phyloP scores from a whole-genome alignment of 2,329 filamentous ascomycete species.

The Sporothrix globosa region DNA sequence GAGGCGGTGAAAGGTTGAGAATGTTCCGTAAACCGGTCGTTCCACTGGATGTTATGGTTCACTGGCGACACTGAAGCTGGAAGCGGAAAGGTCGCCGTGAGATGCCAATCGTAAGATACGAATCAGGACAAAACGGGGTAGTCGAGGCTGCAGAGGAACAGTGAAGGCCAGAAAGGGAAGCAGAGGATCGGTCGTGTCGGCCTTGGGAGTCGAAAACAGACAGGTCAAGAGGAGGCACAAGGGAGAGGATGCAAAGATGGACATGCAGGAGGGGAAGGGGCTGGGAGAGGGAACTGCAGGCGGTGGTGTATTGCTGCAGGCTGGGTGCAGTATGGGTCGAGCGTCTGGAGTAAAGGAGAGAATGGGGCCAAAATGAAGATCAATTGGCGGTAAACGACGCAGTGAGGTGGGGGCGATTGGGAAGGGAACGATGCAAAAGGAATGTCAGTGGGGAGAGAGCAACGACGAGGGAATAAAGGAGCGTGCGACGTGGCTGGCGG shows the following conservation, averaged over 20 bases:
- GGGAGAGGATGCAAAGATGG: constrained; percentile 4
- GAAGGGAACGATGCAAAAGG: constrained; percentile 3
- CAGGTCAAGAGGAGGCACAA: constrained; percentile 1
- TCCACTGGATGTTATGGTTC: constrained; percentile 15
- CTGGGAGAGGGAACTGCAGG: background rate
- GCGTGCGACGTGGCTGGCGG: constrained; percentile 26
- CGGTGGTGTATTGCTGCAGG: constrained; percentile 13
- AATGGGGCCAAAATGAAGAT: constrained; percentile 17
- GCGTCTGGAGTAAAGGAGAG: constrained; percentile 22
- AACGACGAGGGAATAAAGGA: constrained; percentile 23
- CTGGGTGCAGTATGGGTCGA: background rate
- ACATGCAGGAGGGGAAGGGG: background rate
- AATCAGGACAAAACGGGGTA: constrained; percentile 8
- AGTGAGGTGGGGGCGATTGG: constrained; percentile 20
- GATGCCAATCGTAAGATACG: constrained; percentile 1
- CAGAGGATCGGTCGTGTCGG: background rate
- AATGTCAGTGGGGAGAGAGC: constrained; percentile 15
- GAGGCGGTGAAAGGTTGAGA: constrained; percentile 22
- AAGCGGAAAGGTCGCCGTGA: constrained; percentile 3
- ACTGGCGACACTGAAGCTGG: constrained; percentile 19
- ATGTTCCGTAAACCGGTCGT: background rate
- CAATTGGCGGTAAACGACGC: constrained; percentile 29
- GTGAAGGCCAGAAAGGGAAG: constrained; percentile 1
- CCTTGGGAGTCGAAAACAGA: background rate
- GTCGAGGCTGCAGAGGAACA: background rate